phyloP scores from a whole-genome alignment of 257 asterid species.

The Solanum sejunctum region DNA sequence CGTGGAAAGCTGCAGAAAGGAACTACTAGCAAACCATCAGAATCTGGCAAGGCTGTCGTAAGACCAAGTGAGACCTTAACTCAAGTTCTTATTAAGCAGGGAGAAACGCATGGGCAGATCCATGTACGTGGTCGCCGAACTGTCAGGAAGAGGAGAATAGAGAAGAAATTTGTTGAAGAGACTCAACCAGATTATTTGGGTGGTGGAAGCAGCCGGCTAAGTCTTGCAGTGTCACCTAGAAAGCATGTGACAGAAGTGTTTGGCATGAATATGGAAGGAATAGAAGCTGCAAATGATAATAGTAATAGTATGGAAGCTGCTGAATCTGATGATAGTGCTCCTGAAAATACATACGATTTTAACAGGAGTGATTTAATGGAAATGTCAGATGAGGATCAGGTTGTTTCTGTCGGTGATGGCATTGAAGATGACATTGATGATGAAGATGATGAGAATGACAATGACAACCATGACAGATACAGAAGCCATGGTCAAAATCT shows the following conservation, averaged over 20 bases:
- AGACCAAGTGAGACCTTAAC: conserved; percentile 38
- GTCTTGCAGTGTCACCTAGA: conserved; percentile 19
- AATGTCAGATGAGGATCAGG: conserved; percentile 48
- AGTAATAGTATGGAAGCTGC: conserved; percentile 43
- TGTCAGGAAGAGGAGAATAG: conserved; percentile 51
- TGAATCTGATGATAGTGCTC: conserved; percentile 35
- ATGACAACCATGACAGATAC: conserved; percentile 1
- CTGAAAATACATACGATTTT: conserved; percentile 14
- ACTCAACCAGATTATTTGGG: conserved; percentile 16
- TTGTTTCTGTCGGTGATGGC: neutral
- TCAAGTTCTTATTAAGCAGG: conserved; percentile 51
- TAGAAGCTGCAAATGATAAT: conserved; percentile 18
- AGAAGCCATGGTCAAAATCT: conserved; percentile 1
- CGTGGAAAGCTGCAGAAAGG: conserved; percentile 51
- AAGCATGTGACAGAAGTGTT: conserved; percentile 9
- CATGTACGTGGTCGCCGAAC: conserved; percentile 76
- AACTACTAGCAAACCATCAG: conserved; percentile 19
- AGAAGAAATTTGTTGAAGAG: conserved; percentile 29
- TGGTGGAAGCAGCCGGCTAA: conserved; percentile 12
- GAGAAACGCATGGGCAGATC: conserved; percentile 50
- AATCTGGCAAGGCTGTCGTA: conserved; percentile 22
- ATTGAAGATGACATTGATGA: conserved; percentile 25
- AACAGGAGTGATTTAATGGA: conserved; percentile 35
- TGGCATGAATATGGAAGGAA: conserved; percentile 11
- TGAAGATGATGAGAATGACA: conserved; percentile 21